Evolutionary conservation across 2,329 filamentous ascomycete species (phyloP), one percentile per base, ranked within the genome.

Genomic region (Colletotrichum lindemuthianum): DNA sequence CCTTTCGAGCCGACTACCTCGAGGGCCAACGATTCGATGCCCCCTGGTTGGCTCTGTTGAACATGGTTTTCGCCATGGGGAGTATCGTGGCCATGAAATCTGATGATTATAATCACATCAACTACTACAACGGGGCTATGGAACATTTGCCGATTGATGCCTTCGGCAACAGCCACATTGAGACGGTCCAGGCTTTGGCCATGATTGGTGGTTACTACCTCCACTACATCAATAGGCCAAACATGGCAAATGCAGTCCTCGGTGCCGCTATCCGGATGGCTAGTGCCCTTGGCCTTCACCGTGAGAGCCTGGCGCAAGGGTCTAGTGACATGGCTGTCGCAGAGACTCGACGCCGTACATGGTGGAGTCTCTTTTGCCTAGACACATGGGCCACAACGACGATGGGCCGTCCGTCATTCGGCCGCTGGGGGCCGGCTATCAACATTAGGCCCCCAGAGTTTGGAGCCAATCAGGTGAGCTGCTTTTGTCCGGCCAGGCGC

Each of bases 31-130:
- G 89, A 15, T 87, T 82, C 64, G 90, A 93, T 72, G 81, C 86
- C 1, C 84, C 89, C 16, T 93, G 91, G 91, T 81, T 92, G 15
- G 88, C 88, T 8, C 77, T 93, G 7, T 78, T 92, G 16, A 93
- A 93, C 73, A 91, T 91, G 79, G 90, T 93, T 5, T 90, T 92
- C 68, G 90, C 90, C 5, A 86, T 93, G 78, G 91, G 91, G 12
- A 91, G 88, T 70, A 88, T 93, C 53, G 89, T 86, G 2, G 88
- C 88, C 40, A 87, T 86, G 67, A 90, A 85, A 69, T 84, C 82
- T 1, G 82, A 89, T 44, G 89, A 92, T 72, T 85, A 87, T 67
- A 87, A 83, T 60, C 90, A 93, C 70, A 83, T 91, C 70, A 85
- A 85, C 67, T 93, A 90, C 76, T 93, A 91, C 76, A 85, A 85